Evolutionary conservation across 352 stramenopile species (phyloP), one percentile per base, ranked within the genome.

Genomic region (Globisporangium sylvaticum): DNA sequence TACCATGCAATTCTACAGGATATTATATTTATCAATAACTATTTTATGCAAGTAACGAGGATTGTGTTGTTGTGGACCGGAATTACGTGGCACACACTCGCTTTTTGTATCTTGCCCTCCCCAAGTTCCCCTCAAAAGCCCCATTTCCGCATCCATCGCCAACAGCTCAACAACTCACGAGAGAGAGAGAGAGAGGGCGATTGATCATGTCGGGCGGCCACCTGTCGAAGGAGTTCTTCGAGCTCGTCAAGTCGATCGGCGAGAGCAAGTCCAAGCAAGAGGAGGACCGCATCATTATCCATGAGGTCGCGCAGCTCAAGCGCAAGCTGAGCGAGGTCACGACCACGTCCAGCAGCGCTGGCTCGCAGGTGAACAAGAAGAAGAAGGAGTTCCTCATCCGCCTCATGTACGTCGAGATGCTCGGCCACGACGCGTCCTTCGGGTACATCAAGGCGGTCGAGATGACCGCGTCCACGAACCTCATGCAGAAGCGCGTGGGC

Each of bases 241-340:
- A 99, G 86, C 95, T 99, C 62, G 96, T 99, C 76, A 99, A 99
- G 80, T 97, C 96, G 31, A 99, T 99, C 73, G 98, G 98, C 65
- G 98, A 99, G 87, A 98, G 91, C 79, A 99, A 99, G 81, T 99
- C 96, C 22, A 99, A 99, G 87, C 98, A 99, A 83, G 98, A 99
- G 87, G 98, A 99, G 78, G 98, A 99, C 81, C 89, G 96, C 61
- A 99, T 99, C 72, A 99, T 99, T 72, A 81, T 95, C 62, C 87
- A 96, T 81, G 97, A 99, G 81, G 88, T 99, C 44, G 78, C 79
- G 55, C 87, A 91, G 55, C 90, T 99, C 57, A 99, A 99, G 84
- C 91, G 94, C 73, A 98, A 98, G 77, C 87, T 99, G 62, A 91
- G 76, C 73, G 89, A 97, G 58, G 80, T 93, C 56, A 93, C 86